Evolutionary conservation across 345 rosid genomes (phyloP).

Genomic region (Gossypium australe): DNA sequence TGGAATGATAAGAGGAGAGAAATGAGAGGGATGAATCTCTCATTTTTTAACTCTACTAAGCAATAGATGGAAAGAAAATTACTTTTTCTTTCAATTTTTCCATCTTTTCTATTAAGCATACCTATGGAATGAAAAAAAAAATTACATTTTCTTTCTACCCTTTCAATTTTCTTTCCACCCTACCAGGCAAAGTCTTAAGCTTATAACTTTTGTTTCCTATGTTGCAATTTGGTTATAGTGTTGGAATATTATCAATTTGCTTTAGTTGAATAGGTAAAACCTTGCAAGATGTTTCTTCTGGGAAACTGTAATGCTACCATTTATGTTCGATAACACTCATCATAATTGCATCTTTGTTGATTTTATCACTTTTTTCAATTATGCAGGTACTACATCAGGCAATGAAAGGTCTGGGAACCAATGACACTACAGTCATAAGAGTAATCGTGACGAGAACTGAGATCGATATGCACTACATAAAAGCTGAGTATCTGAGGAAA

Average conservation of each 20-base stretch:
- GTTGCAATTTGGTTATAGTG: neutral
- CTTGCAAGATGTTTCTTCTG: neutral
- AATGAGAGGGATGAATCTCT: no score
- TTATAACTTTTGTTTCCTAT: neutral
- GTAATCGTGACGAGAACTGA: slow-evolving; percentile 63
- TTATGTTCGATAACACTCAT: neutral
- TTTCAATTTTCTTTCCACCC: no score
- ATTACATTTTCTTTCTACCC: no score
- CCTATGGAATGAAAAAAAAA: no score
- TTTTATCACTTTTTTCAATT: neutral
- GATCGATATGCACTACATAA: slow-evolving; percentile 68
- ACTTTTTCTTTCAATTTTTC: no score
- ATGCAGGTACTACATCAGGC: slow-evolving; percentile 48
- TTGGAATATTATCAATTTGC: neutral
- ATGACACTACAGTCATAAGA: slow-evolving; percentile 48
- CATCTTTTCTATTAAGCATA: no score
- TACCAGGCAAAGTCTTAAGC: neutral
- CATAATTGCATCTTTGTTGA: neutral
- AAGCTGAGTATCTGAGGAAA: slow-evolving; percentile 54
- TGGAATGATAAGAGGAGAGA: no score
- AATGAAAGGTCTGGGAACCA: slow-evolving; percentile 66
- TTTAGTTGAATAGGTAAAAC: neutral
- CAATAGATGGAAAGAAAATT: no score
- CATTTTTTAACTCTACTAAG: no score
- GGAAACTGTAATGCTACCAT: neutral